Evolutionary conservation across 2,329 filamentous ascomycete genomes (phyloP).

Genomic region (Ophiostoma ips): DNA sequence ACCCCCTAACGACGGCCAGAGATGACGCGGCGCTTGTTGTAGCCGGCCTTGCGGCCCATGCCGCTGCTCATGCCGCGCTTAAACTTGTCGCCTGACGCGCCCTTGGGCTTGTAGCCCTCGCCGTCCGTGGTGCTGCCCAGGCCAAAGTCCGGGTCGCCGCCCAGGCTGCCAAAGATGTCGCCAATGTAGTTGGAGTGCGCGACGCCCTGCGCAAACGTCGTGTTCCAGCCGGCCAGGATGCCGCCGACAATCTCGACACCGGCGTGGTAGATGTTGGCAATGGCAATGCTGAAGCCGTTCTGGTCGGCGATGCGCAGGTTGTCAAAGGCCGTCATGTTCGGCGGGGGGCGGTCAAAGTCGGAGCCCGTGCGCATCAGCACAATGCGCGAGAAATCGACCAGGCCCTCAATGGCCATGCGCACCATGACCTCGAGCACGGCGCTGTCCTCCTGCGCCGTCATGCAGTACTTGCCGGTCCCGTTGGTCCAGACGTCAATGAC

Average conservation of each 20-base stretch:
- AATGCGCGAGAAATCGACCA: slow-evolving; percentile 52
- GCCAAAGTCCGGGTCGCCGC: slow-evolving; percentile 52
- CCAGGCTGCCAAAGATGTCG: slow-evolving; percentile 56
- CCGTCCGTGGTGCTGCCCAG: slow-evolving; percentile 32
- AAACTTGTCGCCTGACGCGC: slow-evolving; percentile 13
- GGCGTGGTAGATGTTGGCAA: slow-evolving; percentile 52
- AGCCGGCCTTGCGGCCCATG: slow-evolving; percentile 7
- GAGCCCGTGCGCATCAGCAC: slow-evolving; percentile 55
- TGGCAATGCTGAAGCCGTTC: slow-evolving; percentile 48
- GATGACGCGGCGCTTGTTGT: slow-evolving; percentile 4
- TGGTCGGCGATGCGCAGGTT: slow-evolving; percentile 48
- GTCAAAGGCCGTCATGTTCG: slow-evolving; percentile 38
- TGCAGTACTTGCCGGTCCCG: slow-evolving; percentile 53
- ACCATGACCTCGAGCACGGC: slow-evolving; percentile 53
- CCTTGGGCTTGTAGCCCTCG: slow-evolving; percentile 17
- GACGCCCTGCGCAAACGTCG: slow-evolving; percentile 43
- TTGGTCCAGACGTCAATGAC: slow-evolving; percentile 52
- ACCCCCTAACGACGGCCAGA: background rate
- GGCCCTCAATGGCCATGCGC: slow-evolving; percentile 38
- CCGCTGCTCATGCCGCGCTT: slow-evolving; percentile 5
- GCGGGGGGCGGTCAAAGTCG: slow-evolving; percentile 57
- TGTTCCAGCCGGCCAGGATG: slow-evolving; percentile 47
- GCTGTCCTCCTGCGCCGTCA: slow-evolving; percentile 61
- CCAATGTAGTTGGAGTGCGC: slow-evolving; percentile 51
- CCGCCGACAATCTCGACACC: slow-evolving; percentile 52